Conservation (phyloP, 2,329 filamentous ascomycete species). For the Claviceps arundinis region DNA sequence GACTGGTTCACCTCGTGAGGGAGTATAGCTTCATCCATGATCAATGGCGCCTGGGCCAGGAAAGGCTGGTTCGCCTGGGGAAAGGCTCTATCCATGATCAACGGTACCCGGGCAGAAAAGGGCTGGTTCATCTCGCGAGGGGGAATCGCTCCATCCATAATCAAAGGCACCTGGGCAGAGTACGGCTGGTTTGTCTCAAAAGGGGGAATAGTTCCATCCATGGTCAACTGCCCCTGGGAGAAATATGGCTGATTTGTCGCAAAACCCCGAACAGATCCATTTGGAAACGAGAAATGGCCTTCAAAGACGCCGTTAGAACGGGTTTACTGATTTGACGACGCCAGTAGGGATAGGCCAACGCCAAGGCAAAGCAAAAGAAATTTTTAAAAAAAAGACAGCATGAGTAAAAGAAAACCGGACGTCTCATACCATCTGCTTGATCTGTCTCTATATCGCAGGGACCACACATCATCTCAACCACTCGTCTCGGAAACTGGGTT, state of each 20-base stretch:
- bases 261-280: conserved; percentile 14
- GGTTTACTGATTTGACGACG: not conserved
- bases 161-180: too few relatives aligned
- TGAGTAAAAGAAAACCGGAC: not conserved
- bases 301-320: not conserved
- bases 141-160: too few relatives aligned
- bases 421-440: conserved; percentile 18
- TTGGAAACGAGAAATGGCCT: conserved; percentile 23
- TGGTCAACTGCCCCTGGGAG: too few relatives aligned
- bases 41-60: too few relatives aligned
- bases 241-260: conserved; percentile 18
- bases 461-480: conserved; percentile 19
- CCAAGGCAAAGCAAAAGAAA: not conserved
- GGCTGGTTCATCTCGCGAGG: too few relatives aligned
- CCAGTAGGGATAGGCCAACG: not conserved
- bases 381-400: too few relatives aligned
- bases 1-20: too few relatives aligned
- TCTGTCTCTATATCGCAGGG: conserved; percentile 18
- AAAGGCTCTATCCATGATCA: too few relatives aligned
- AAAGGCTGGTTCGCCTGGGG: too few relatives aligned
- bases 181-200: too few relatives aligned
- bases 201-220: conserved; percentile 5
- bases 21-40: too few relatives aligned
- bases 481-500: conserved; percentile 14
- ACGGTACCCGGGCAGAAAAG: too few relatives aligned